Conservation (phyloP, 208 protist species). For the Wallacemonas sp. region DNA sequence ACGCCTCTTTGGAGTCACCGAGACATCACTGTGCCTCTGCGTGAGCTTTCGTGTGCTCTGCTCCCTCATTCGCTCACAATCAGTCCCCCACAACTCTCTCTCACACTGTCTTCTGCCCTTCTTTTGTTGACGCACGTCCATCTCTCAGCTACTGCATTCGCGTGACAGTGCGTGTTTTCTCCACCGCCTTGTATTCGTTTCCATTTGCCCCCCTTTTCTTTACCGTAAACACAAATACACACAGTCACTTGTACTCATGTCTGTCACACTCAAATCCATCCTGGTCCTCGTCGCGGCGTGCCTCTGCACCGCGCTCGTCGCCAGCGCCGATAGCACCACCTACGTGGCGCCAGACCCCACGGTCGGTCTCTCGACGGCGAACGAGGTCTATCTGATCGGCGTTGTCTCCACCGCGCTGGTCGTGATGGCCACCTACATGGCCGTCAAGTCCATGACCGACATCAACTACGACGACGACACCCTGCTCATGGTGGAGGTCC, state of each 20-base stretch:
- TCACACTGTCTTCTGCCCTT: neutral
- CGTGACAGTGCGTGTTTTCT: slow-evolving; percentile 2
- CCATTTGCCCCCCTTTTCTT: neutral
- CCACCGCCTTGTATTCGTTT: slow-evolving; percentile 18
- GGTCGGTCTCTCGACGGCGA: slow-evolving; percentile 34
- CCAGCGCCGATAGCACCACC: slow-evolving; percentile 13
- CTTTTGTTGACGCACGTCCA: too few relatives aligned
- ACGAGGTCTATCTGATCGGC: slow-evolving; percentile 81
- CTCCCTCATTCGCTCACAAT: too few relatives aligned
- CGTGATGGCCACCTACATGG: slow-evolving; percentile 53
- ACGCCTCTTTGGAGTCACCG: too few relatives aligned
- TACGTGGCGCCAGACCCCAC: slow-evolving; percentile 53
- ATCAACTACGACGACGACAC: slow-evolving; percentile 87
- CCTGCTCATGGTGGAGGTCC: slow-evolving; percentile 88
- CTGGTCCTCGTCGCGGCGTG: neutral
- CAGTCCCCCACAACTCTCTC: too few relatives aligned
- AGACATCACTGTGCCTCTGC: too few relatives aligned
- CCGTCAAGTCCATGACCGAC: slow-evolving; percentile 58
- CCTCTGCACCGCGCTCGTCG: neutral
- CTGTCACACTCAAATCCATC: neutral
- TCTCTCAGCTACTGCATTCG: too few relatives aligned
- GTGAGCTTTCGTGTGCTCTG: too few relatives aligned
- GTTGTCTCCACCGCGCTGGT: slow-evolving; percentile 66
- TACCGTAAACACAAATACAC: neutral
- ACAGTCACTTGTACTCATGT: neutral